A percentile compares a stretch with the other conserved stretches of the same genome.
Conservation (phyloP, 495 filamentous ascomycete genomes). For the Xylaria acuta region DNA sequence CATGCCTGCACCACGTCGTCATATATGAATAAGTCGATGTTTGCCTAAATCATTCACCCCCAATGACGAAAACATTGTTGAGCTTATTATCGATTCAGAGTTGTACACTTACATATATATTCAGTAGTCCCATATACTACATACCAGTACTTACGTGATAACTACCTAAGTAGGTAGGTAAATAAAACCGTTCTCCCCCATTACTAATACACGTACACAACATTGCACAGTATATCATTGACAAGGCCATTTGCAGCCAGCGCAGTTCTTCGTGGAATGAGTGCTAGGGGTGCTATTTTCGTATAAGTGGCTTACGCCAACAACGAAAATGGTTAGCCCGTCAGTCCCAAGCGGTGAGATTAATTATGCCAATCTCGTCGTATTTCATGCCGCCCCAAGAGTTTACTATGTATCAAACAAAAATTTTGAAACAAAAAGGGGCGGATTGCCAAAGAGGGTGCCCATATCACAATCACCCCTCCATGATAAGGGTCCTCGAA, state of each 20-base stretch:
- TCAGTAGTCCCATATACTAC: not conserved
- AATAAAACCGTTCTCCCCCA: not conserved
- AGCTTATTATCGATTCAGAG: not conserved
- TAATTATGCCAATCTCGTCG: slow-evolving; percentile 2
- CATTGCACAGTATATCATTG: not conserved
- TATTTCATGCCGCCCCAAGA: not conserved
- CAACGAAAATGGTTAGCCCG: not conserved
- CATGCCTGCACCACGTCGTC: not conserved
- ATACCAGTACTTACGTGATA: not conserved
- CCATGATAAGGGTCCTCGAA: not conserved
- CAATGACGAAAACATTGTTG: not conserved
- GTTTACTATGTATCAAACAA: not conserved
- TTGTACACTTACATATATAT: not conserved
- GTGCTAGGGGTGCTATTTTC: slow-evolving; percentile 11
- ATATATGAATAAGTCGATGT: not conserved
- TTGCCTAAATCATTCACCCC: not conserved
- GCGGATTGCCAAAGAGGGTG: not conserved
- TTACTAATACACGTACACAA: not conserved
- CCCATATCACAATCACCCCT: not conserved
- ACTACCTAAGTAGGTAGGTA: not conserved
- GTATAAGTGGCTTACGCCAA: slow-evolving; percentile 6
- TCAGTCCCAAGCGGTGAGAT: not conserved
- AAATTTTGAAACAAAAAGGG: slow-evolving; percentile 1
- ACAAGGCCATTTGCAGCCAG: not conserved
- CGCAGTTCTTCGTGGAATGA: not conserved